Conservation (phyloP, 192 early-diverging fungal species). For the Oehlia diaphana region DNA sequence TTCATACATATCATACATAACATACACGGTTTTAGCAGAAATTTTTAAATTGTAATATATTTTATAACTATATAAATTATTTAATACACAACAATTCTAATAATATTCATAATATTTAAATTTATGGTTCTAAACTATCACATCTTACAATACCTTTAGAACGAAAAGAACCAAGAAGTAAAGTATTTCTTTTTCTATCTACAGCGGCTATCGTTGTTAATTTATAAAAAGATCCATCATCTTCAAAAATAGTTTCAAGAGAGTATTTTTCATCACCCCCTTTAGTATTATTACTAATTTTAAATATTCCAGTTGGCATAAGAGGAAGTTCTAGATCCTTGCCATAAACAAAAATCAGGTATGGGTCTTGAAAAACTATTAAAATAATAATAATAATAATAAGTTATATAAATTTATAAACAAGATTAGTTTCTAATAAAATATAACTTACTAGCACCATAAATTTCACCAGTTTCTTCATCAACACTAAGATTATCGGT, state of each 20-base stretch:
- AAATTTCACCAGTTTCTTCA: constrained; percentile 23
- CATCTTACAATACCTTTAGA: constrained; percentile 23
- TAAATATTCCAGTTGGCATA: constrained; percentile 19
- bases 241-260: constrained; percentile 30
- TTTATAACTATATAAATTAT: no score
- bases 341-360: background rate
- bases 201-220: constrained; percentile 32
- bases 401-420: no score
- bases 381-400: no score
- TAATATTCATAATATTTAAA: background rate
- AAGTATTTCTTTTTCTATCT: constrained; percentile 33
- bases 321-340: no score
- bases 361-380: background rate
- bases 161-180: constrained; percentile 36
- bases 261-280: constrained; percentile 12
- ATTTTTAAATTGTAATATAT: no score
- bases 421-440: background rate
- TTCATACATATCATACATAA: no score
- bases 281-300: constrained; percentile 27
- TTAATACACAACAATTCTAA: no score
- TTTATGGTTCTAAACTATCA: background rate
- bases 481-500: constrained; percentile 24
- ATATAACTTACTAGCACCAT: constrained; percentile 1
- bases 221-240: constrained; percentile 34
- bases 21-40: no score